A percentile compares a stretch with the other conserved stretches of the same genome.
Conservation (phyloP, 2,329 filamentous ascomycete genomes). For the Beauveria sp. region DNA sequence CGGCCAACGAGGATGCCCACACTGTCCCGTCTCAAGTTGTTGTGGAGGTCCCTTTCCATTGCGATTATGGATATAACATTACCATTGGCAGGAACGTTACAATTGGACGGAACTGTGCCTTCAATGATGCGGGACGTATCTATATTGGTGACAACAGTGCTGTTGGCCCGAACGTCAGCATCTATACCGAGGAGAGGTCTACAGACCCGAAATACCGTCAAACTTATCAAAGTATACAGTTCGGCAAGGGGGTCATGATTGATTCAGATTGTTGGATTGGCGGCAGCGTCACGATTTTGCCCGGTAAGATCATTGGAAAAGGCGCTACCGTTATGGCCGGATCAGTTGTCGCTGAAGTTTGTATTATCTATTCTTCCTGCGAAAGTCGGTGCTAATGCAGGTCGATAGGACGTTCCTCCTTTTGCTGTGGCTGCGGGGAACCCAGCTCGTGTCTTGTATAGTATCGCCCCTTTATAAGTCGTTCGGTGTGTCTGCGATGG, state of each 20-base stretch:
- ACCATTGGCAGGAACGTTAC: constrained; percentile 75
- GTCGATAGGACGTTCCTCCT: background rate
- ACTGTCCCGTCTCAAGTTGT: constrained; percentile 64
- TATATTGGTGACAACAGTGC: constrained; percentile 70
- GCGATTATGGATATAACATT: constrained; percentile 95
- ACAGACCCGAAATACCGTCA: constrained; percentile 66
- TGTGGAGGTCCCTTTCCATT: constrained; percentile 82
- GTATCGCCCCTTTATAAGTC: constrained; percentile 22
- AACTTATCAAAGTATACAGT: constrained; percentile 63
- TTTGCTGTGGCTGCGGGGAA: constrained; percentile 55
- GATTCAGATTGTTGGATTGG: constrained; percentile 82
- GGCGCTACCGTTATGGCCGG: constrained; percentile 75
- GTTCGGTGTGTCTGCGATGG: no score
- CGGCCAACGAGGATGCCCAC: constrained; percentile 46
- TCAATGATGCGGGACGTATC: constrained; percentile 80
- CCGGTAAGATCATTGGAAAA: constrained; percentile 71
- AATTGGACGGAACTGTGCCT: constrained; percentile 74
- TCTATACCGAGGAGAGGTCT: constrained; percentile 67
- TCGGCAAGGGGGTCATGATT: constrained; percentile 68
- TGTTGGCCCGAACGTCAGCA: constrained; percentile 78
- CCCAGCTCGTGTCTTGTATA: constrained; percentile 51
- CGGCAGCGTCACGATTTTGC: constrained; percentile 67
- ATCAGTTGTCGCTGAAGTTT: constrained; percentile 71
- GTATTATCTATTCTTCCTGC: constrained; percentile 13
- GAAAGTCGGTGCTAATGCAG: background rate